phyloP scores from a whole-genome alignment of 768 basidiomycete species.

The Pleurotus ostreatus region DNA sequence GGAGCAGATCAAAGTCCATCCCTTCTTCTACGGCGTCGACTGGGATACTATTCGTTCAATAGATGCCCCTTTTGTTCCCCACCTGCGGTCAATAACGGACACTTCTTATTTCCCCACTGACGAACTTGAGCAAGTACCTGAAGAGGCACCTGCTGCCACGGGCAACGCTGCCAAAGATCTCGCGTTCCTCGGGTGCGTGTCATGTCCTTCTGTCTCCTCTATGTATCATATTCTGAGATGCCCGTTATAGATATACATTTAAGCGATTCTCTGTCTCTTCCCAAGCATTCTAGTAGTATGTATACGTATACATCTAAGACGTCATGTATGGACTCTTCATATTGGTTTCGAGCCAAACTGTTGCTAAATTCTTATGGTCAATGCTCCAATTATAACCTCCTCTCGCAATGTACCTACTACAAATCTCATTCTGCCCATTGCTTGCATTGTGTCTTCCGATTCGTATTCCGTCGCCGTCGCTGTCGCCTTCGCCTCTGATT shows the following conservation, averaged over 20 bases:
- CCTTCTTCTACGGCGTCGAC: constrained; percentile 95
- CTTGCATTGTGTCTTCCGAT: no score
- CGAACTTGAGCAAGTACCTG: constrained; percentile 76
- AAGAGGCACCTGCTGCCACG: constrained; percentile 35
- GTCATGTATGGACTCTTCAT: neutral
- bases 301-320: neutral
- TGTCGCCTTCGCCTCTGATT: no score
- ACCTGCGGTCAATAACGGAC: constrained; percentile 88
- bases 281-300: constrained; percentile 37
- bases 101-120: constrained; percentile 99
- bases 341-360: no score
- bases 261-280: constrained; percentile 70
- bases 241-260: constrained; percentile 61
- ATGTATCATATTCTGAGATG: neutral
- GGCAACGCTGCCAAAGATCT: constrained; percentile 50
- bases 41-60: constrained; percentile 87
- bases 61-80: constrained; percentile 95
- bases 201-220: constrained; percentile 4
- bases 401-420: no score
- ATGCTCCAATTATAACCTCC: no score
- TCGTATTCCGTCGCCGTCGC: no score
- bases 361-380: no score
- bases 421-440: no score
- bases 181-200: constrained; percentile 60
- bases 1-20: constrained; percentile 87